phyloP scores from a whole-genome alignment of 805 yeast genomes.

The Wickerhamomyces bovis region DNA sequence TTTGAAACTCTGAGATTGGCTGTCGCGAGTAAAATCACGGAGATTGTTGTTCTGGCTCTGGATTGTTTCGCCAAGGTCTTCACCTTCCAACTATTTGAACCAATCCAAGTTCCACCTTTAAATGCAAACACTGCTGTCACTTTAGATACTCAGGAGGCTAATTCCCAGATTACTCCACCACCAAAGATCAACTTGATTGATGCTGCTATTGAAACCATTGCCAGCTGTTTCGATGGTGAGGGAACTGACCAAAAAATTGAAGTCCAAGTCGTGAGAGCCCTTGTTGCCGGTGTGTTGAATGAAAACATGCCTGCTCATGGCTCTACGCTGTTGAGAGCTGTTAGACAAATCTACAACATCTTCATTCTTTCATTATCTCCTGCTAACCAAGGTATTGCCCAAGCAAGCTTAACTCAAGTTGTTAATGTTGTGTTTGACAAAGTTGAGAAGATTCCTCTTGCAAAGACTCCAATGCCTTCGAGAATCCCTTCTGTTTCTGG shows the following conservation, averaged over 20 bases:
- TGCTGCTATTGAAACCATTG: slow-evolving; percentile 77
- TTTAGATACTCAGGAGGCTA: slow-evolving; percentile 16
- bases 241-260: slow-evolving; percentile 87
- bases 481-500: slow-evolving; percentile 6
- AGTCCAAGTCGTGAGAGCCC: slow-evolving; percentile 86
- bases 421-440: slow-evolving; percentile 82
- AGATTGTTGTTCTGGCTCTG: slow-evolving; percentile 65
- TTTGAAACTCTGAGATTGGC: slow-evolving; percentile 75
- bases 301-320: slow-evolving; percentile 86
- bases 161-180: slow-evolving; percentile 43
- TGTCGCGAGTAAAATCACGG: slow-evolving; percentile 62
- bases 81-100: slow-evolving; percentile 74
- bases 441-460: slow-evolving; percentile 33
- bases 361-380: slow-evolving; percentile 79
- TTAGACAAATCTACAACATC: slow-evolving; percentile 88
- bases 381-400: slow-evolving; percentile 88
- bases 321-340: slow-evolving; percentile 78
- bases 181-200: slow-evolving; percentile 60
- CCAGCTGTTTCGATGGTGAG: slow-evolving; percentile 86
- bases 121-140: slow-evolving; percentile 27
- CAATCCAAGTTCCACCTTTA: slow-evolving; percentile 43
- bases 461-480: background rate
- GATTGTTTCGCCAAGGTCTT: slow-evolving; percentile 85
- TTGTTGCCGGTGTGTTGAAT: slow-evolving; percentile 81
- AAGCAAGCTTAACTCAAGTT: slow-evolving; percentile 89